Percentiles rank a stretch among this genome's conserved stretches.
These are phyloP conservation scores for Kuraishia floccosa DNA, from an alignment of 805 yeast genomes.

Conservation along the genomic window DNA sequence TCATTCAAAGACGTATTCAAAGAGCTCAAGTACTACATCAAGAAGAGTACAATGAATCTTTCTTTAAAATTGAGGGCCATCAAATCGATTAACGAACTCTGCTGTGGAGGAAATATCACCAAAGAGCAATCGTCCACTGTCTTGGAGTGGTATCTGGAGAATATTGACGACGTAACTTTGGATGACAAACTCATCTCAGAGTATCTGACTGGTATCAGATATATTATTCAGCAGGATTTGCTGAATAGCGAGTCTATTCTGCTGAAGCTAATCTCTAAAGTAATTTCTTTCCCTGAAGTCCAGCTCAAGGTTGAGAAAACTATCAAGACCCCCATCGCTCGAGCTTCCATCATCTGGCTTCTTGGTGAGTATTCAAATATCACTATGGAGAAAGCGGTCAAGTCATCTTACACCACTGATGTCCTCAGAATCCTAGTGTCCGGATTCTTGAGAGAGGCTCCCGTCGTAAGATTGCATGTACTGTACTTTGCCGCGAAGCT, in stretches of 20 bases:
- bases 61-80: slow-evolving; percentile 33
- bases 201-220: slow-evolving; percentile 60
- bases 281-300: slow-evolving; percentile 7
- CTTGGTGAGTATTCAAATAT: slow-evolving; percentile 63
- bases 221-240: slow-evolving; percentile 55
- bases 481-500: slow-evolving; percentile 67
- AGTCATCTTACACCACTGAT: slow-evolving; percentile 63
- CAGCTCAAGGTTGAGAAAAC: slow-evolving; percentile 4
- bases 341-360: slow-evolving; percentile 82
- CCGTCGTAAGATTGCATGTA: slow-evolving; percentile 57
- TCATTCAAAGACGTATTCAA: slow-evolving; percentile 41
- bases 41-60: not conserved
- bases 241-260: slow-evolving; percentile 41
- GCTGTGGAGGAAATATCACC: slow-evolving; percentile 11
- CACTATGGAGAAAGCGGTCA: slow-evolving; percentile 10
- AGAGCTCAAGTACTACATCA: slow-evolving; percentile 51
- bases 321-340: slow-evolving; percentile 29
- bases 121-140: slow-evolving; percentile 39
- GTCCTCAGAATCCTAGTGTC: slow-evolving; percentile 48
- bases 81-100: slow-evolving; percentile 31
- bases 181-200: slow-evolving; percentile 36
- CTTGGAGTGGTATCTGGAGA: slow-evolving; percentile 53
- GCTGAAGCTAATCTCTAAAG: slow-evolving; percentile 28
- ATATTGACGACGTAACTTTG: slow-evolving; percentile 16
- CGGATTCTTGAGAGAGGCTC: slow-evolving; percentile 40